These are phyloP conservation scores for Ceriops tagal DNA, from an alignment of 345 rosid species.

Conservation along the genomic window DNA sequence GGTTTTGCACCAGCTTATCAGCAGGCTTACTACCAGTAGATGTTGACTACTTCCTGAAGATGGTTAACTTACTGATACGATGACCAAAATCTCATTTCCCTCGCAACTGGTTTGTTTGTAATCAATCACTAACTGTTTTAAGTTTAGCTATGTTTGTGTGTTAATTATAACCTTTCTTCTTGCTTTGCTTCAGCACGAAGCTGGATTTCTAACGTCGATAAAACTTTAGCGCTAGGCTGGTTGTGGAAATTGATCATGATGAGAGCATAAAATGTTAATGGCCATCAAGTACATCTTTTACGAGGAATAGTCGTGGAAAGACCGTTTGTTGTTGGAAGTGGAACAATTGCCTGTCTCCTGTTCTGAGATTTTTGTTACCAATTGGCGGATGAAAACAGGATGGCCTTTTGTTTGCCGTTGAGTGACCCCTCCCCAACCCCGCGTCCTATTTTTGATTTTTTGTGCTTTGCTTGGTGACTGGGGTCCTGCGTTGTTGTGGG, in stretches of 20 bases:
- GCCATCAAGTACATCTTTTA: conserved; percentile 20
- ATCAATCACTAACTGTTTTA: conserved; percentile 72
- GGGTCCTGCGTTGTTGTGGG: no score
- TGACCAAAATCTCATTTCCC: conserved; percentile 44
- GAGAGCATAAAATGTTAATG: conserved; percentile 34
- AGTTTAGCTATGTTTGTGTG: conserved; percentile 60
- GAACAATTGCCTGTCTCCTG: neutral
- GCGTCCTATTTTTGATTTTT: no score
- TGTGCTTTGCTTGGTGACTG: no score
- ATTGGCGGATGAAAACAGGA: neutral
- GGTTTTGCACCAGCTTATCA: conserved; percentile 69
- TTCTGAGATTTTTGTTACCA: neutral
- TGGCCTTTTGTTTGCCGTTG: conserved; percentile 7
- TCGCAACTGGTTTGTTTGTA: conserved; percentile 56
- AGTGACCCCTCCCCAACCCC: neutral
- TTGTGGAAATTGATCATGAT: conserved; percentile 48
- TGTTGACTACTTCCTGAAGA: conserved; percentile 38
- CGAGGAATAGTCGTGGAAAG: conserved; percentile 34
- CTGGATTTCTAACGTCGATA: conserved; percentile 54
- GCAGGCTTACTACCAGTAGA: conserved; percentile 83
- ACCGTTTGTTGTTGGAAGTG: neutral
- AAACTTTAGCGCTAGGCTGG: conserved; percentile 47
- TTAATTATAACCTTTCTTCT: conserved; percentile 49
- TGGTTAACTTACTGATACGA: conserved; percentile 71
- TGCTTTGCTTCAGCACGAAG: conserved; percentile 39